Conservation (phyloP, 164 flowering plant genomes). For the Tetrastigma voinierianum region DNA sequence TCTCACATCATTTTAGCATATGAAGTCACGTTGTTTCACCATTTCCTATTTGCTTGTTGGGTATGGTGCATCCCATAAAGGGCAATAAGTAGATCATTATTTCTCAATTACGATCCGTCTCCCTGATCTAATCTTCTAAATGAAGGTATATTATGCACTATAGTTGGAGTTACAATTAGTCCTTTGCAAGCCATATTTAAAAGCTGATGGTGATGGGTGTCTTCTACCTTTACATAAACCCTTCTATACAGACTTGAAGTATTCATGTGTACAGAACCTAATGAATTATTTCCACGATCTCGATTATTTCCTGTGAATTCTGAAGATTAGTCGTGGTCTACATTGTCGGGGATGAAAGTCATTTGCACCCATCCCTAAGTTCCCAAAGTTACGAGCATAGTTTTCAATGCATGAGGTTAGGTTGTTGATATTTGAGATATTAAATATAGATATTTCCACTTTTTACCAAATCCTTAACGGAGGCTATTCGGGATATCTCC, state of each 20-base stretch:
- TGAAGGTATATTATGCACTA: background rate
- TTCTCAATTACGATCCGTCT: background rate
- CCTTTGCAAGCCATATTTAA: background rate
- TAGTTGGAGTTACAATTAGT: background rate
- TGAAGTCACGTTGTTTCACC: background rate
- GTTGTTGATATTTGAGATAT: no score
- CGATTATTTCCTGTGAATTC: no score
- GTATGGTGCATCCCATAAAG: no score
- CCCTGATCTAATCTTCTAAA: background rate
- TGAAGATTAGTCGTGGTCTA: no score
- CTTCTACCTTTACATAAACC: background rate
- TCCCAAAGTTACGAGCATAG: no score
- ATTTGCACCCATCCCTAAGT: no score
- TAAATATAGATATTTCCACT: no score
- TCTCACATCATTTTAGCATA: background rate
- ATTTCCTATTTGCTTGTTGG: background rate
- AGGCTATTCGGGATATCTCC: no score
- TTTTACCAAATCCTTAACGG: no score
- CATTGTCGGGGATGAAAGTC: no score
- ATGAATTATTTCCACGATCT: no score
- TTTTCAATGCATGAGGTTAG: no score
- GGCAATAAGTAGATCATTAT: background rate
- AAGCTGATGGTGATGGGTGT: background rate
- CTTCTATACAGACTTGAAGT: background rate
- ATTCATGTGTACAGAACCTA: background rate